Evolutionary conservation across 352 stramenopile species (phyloP), one percentile per base, ranked within the genome.

Genomic region (Pythium monospermum): DNA sequence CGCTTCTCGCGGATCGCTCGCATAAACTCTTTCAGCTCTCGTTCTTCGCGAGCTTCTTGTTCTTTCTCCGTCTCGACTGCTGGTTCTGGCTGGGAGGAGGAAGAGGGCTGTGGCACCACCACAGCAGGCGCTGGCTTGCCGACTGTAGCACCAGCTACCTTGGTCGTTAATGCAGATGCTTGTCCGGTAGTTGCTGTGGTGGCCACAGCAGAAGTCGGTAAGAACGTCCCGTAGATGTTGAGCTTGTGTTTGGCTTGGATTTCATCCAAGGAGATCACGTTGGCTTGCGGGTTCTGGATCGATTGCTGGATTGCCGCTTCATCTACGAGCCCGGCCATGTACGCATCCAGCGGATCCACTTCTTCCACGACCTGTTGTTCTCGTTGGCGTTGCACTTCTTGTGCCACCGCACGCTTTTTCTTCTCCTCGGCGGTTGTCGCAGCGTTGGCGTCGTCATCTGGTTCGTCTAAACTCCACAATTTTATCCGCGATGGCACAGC

Each of bases 1-100:
- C 81, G 68, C 43, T 91, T 84, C 16, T 80, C 69, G 45, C 89
- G 85, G 36, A 94, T 80, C 4, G 83, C 83, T 26, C 61, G 59
- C 83, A 94, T 94, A 53, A 94, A 94, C 49, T 94, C 83, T 49
- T 87, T 56, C 0, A 94, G 64, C 27, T 94, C 83, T n/a, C 68
- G 69, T 33, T 92, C 73, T 52, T 94, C 83, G 11, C 83, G 76
- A 0, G 68, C 77, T 68, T 94, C 83, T 18, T 70, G 71, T 36
- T 91, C 79, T 44, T 72, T 66, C 21, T 67, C 41, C 3, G 76
- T 89, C 58, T 94, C 83, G 1, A 54, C 19, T 12, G 30, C 43
- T 30, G 42, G 28, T 50, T 33, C 25, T n/a, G n/a, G n/a, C n/a
- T n/a, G n/a, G n/a, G n/a, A n/a, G n/a, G n/a, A n/a, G n/a, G n/a